Conservation (phyloP, 768 basidiomycete genomes). For the Cyathus striatus region DNA sequence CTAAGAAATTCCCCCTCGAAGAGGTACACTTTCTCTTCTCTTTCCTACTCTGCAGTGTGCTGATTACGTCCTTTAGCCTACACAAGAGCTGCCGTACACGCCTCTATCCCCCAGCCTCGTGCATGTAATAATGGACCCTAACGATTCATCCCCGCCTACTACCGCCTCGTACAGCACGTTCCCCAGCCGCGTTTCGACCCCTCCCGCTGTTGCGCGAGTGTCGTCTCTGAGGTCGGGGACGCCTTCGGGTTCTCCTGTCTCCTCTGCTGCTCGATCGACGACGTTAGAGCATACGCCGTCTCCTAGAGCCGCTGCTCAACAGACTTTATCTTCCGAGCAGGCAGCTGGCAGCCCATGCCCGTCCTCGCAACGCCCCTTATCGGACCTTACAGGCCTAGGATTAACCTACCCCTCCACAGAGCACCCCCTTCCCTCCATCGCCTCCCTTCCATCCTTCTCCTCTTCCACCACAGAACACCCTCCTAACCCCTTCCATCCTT, state of each 20-base stretch:
- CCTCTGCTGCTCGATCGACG: conserved; percentile 9
- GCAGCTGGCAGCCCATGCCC: too few relatives aligned
- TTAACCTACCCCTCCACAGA: background rate
- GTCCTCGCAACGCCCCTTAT: too few relatives aligned
- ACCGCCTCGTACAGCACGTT: conserved; percentile 10
- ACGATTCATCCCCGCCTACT: conserved; percentile 16
- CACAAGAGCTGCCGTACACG: conserved; percentile 36
- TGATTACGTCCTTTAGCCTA: conserved; percentile 29
- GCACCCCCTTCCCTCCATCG: background rate
- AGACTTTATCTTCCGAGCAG: too few relatives aligned
- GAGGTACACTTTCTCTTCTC: conserved; percentile 33
- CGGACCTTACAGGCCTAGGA: background rate
- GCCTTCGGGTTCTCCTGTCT: background rate
- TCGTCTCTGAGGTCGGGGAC: conserved; percentile 8
- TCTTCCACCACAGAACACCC: conserved; percentile 5
- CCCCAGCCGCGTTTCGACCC: conserved; percentile 16
- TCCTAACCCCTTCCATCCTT: conserved; percentile 6
- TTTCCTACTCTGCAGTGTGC: conserved; percentile 1
- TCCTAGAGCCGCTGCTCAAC: conserved; percentile 4
- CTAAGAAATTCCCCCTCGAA: too few relatives aligned
- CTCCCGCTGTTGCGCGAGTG: conserved; percentile 14
- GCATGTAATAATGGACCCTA: conserved; percentile 39
- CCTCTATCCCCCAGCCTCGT: conserved; percentile 45
- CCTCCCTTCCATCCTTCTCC: background rate
- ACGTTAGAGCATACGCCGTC: conserved; percentile 13